A percentile compares a stretch with the other conserved stretches of the same genome.
phyloP scores from a whole-genome alignment of 225 moss, liverwort and hornwort species.

The Antitrichia curtipendula region DNA sequence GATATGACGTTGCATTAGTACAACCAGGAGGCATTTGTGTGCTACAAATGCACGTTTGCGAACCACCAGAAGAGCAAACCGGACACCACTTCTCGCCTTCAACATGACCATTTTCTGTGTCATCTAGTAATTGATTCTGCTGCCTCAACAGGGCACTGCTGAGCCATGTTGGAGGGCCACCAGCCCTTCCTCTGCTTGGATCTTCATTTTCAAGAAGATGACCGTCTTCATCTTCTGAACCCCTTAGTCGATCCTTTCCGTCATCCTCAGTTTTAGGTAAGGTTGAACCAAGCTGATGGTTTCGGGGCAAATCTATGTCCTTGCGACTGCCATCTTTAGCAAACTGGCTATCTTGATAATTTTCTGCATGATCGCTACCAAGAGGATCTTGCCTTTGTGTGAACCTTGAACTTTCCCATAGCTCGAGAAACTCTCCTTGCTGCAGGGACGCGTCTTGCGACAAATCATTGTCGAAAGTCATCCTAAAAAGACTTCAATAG shows the following conservation, averaged over 20 bases:
- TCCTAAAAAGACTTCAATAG: background rate
- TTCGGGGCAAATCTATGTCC: slow-evolving; percentile 3
- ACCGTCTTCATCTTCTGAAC: background rate
- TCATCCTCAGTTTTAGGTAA: slow-evolving; percentile 6
- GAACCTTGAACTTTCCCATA: slow-evolving; percentile 29
- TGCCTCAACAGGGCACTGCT: slow-evolving; percentile 18
- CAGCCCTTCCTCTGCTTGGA: background rate
- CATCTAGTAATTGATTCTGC: background rate
- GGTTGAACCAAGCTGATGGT: background rate
- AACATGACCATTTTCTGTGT: background rate
- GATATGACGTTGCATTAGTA: background rate
- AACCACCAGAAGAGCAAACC: slow-evolving; percentile 5
- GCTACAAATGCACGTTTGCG: slow-evolving; percentile 20
- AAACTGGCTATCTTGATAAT: background rate
- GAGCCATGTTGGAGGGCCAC: slow-evolving; percentile 36
- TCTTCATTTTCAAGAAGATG: slow-evolving; percentile 2
- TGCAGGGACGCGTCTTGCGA: slow-evolving; percentile 10
- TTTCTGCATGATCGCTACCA: background rate
- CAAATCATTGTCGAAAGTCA: slow-evolving; percentile 21
- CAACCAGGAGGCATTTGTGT: slow-evolving; percentile 1
- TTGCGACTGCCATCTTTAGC: background rate
- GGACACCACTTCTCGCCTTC: slow-evolving; percentile 21
- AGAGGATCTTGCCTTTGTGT: slow-evolving; percentile 10
- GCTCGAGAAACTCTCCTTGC: slow-evolving; percentile 19
- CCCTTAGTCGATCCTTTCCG: background rate